Conservation (phyloP, 495 filamentous ascomycete genomes). For the Aspergillus funiculosus region DNA sequence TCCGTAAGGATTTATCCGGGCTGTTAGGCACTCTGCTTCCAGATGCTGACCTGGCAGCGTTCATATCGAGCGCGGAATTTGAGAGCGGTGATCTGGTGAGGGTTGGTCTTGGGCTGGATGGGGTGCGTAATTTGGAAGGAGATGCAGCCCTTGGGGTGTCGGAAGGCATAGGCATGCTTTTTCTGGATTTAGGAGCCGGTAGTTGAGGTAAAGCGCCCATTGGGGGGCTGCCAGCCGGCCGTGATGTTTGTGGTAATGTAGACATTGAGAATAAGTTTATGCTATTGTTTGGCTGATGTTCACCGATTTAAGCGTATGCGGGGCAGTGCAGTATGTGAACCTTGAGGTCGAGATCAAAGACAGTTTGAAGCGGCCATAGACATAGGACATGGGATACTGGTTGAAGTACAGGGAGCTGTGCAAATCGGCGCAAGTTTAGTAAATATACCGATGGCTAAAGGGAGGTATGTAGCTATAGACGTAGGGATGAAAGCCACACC, state of each 20-base stretch:
- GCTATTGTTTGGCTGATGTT: too few relatives aligned
- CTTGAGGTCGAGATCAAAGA: not conserved
- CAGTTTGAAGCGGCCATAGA: slow-evolving; percentile 2
- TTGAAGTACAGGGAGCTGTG: too few relatives aligned
- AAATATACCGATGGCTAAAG: not conserved
- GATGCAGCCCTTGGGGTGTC: slow-evolving; percentile 39
- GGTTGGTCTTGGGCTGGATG: slow-evolving; percentile 54
- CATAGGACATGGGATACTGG: not conserved
- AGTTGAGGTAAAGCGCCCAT: slow-evolving; percentile 62
- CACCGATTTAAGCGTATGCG: not conserved
- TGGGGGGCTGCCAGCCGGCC: slow-evolving; percentile 58
- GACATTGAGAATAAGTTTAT: too few relatives aligned
- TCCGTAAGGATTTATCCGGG: slow-evolving; percentile 63
- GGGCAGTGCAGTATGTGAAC: not conserved
- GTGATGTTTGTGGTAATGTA: slow-evolving; percentile 56
- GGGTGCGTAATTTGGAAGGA: slow-evolving; percentile 55
- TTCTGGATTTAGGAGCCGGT: slow-evolving; percentile 64
- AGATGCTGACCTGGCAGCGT: slow-evolving; percentile 38
- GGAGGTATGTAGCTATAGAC: not conserved
- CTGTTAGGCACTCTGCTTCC: slow-evolving; percentile 32
- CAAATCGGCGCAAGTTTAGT: not conserved
- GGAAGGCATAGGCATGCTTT: slow-evolving; percentile 48
- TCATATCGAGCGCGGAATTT: slow-evolving; percentile 37
- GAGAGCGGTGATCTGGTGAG: slow-evolving; percentile 48
- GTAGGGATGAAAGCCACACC: too few relatives aligned